These are phyloP conservation scores for Babesia bigemina DNA, from an alignment of 169 alveolate species.

Conservation along the genomic window DNA sequence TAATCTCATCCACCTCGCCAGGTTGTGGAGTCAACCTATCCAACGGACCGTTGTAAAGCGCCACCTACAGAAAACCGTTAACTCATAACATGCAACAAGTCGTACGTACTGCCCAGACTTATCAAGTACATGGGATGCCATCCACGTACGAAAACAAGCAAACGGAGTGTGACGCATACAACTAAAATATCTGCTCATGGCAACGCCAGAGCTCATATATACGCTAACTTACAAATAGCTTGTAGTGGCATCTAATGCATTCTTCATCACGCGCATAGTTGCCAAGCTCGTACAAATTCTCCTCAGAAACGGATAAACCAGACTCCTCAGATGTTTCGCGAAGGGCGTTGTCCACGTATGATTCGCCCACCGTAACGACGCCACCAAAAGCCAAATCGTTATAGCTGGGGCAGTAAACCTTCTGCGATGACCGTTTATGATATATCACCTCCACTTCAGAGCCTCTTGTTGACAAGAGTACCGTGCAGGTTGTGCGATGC, in stretches of 20 bases:
- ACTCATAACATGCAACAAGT: too few species aligned
- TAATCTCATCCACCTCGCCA: conserved; percentile 37
- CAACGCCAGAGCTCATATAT: too few species aligned
- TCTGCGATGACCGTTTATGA: conserved; percentile 64
- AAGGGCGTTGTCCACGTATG: conserved; percentile 58
- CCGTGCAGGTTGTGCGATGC: conserved; percentile 73
- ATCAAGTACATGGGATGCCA: too few species aligned
- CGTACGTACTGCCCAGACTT: too few species aligned
- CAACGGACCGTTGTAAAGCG: conserved; percentile 29
- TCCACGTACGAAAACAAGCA: too few species aligned
- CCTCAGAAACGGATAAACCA: conserved; percentile 65
- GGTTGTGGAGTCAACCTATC: conserved; percentile 35
- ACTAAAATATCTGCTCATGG: not conserved
- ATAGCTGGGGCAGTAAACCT: conserved; percentile 72
- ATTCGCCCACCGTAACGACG: conserved; percentile 70
- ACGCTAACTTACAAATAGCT: conserved; percentile 35
- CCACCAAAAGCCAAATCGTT: conserved; percentile 74
- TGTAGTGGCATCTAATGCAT: conserved; percentile 42
- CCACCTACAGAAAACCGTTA: conserved; percentile 17
- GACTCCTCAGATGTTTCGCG: conserved; percentile 72
- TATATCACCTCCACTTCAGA: conserved; percentile 56
- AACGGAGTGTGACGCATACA: too few species aligned
- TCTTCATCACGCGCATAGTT: conserved; percentile 55
- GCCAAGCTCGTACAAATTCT: conserved; percentile 67
- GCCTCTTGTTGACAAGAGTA: conserved; percentile 51